phyloP scores from a whole-genome alignment of 176 grass and related monocot species.

The Otatea glauca region DNA sequence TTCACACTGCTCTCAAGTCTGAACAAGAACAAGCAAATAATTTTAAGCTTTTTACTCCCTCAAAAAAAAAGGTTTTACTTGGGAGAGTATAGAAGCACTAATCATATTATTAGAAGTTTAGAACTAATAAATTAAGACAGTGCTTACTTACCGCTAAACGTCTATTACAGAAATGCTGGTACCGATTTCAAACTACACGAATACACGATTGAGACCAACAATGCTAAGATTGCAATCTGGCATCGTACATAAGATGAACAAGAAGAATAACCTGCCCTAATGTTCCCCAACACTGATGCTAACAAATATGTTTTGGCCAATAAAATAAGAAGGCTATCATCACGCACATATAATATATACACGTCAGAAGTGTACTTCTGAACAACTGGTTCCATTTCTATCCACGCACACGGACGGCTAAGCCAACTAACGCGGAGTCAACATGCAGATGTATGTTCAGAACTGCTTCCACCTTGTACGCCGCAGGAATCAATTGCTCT shows the following conservation, averaged over 20 bases:
- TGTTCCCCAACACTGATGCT: slow-evolving; percentile 12
- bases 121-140: neutral
- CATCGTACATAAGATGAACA: slow-evolving; percentile 38
- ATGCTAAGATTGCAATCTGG: slow-evolving; percentile 16
- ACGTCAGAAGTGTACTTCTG: slow-evolving; percentile 34
- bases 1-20: neutral
- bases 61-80: neutral
- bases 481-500: slow-evolving; percentile 24
- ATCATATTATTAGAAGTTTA: neutral
- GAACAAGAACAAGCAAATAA: neutral
- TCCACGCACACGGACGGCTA: neutral
- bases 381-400: slow-evolving; percentile 24
- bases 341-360: slow-evolving; percentile 10
- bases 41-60: neutral
- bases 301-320: slow-evolving; percentile 1
- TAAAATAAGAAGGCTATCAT: neutral
- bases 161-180: neutral
- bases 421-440: neutral
- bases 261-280: slow-evolving; percentile 3
- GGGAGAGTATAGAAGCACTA: neutral
- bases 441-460: slow-evolving; percentile 31
- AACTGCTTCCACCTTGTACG: slow-evolving; percentile 31
- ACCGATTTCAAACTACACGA: slow-evolving; percentile 1
- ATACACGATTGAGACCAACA: neutral
- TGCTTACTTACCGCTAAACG: neutral